Conservation (phyloP, 306 rosid species). For the Leucaena leucocephala region DNA sequence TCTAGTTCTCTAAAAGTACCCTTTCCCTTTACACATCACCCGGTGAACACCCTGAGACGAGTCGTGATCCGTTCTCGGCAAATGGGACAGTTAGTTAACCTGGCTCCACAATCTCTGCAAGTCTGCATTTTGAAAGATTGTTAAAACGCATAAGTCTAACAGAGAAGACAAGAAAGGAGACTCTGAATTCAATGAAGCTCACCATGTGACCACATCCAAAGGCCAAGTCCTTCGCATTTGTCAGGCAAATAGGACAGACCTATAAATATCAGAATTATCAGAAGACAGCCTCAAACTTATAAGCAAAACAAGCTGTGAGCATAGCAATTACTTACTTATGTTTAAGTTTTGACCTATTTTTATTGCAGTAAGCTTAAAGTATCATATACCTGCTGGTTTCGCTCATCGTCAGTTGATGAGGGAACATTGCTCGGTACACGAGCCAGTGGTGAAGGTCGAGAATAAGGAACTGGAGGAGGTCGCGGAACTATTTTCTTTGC, state of each 20-base stretch:
- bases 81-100: slow-evolving; percentile 69
- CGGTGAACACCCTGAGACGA: slow-evolving; percentile 75
- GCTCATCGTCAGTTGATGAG: slow-evolving; percentile 48
- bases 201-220: slow-evolving; percentile 95
- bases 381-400: slow-evolving; percentile 52
- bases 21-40: slow-evolving; percentile 44
- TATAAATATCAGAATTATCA: slow-evolving; percentile 29
- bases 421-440: slow-evolving; percentile 38
- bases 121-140: slow-evolving; percentile 51
- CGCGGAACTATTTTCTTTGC: slow-evolving; percentile 63
- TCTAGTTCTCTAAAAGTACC: background rate
- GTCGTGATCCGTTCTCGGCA: slow-evolving; percentile 69
- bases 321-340: background rate
- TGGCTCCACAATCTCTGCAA: slow-evolving; percentile 80
- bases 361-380: slow-evolving; percentile 14
- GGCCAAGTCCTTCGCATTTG: slow-evolving; percentile 73
- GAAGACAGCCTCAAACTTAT: slow-evolving; percentile 6
- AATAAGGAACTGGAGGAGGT: slow-evolving; percentile 69
- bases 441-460: slow-evolving; percentile 37
- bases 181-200: slow-evolving; percentile 35
- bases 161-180: background rate
- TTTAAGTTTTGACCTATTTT: background rate
- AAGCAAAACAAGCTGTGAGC: slow-evolving; percentile 9
- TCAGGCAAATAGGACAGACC: slow-evolving; percentile 85
- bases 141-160: background rate